A percentile compares a stretch with the other conserved stretches of the same genome.
Conservation (phyloP, 768 basidiomycete genomes). For the Omphalotus guepiniiformis region DNA sequence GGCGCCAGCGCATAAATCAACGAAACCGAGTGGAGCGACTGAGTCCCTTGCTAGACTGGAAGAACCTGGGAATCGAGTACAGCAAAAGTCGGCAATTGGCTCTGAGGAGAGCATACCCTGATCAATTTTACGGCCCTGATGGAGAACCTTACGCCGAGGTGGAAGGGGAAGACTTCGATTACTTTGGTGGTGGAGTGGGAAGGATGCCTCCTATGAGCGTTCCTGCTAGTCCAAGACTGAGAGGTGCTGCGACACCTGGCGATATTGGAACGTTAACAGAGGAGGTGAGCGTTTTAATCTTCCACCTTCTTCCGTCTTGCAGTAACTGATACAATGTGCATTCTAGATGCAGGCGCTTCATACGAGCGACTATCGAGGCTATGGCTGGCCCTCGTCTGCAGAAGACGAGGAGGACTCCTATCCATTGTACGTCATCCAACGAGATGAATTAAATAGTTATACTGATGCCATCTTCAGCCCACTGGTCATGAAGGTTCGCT, state of each 20-base stretch:
- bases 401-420: slow-evolving; percentile 86
- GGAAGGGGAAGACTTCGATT: slow-evolving; percentile 30
- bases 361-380: slow-evolving; percentile 75
- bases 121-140: slow-evolving; percentile 70
- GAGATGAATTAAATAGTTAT: slow-evolving; percentile 2
- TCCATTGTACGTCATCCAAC: slow-evolving; percentile 63
- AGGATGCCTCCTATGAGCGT: slow-evolving; percentile 69
- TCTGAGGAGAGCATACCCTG: slow-evolving; percentile 90
- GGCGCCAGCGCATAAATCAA: slow-evolving; percentile 98
- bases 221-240: slow-evolving; percentile 84
- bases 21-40: slow-evolving; percentile 96
- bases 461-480: slow-evolving; percentile 47
- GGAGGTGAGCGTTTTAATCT: slow-evolving; percentile 44
- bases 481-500: slow-evolving; percentile 85
- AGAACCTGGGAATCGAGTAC: slow-evolving; percentile 96
- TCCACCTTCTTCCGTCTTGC: slow-evolving; percentile 3
- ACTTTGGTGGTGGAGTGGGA: slow-evolving; percentile 61
- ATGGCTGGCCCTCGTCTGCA: slow-evolving; percentile 4
- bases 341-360: slow-evolving; percentile 78
- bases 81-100: slow-evolving; percentile 92
- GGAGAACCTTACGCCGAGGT: slow-evolving; percentile 35
- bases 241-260: slow-evolving; percentile 87
- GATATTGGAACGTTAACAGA: slow-evolving; percentile 89
- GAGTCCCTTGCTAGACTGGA: slow-evolving; percentile 94
- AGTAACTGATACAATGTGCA: background rate